Base-by-base conservation (phyloP, 192 early-diverging fungal genomes). In the Borealophlyctis nickersoniae region DNA sequence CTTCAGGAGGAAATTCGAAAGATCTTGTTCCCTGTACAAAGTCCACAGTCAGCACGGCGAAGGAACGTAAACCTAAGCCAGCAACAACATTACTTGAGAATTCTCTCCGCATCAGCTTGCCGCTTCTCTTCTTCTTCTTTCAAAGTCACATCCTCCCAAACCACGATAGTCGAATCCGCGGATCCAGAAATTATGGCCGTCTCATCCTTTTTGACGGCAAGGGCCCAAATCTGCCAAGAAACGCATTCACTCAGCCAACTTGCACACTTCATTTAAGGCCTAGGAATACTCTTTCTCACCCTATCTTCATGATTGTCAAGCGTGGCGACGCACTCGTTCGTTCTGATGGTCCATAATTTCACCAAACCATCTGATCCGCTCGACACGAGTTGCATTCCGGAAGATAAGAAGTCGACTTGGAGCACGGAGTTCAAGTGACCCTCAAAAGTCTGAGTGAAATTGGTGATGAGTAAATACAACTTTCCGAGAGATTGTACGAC, bases 401-500 rank as follows among this genome's bases (percentile, higher is more conserved):
- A 77, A 3, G 92, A 87, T 53, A 97, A 54, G 68, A 98, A 99
- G 29, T 81, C 79, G 3, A 91, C 80, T 64, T 88, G 85, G 22
- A 99, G 81, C 11, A 97, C 93, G 2, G 93, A 91, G 76, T 94
- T 98, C n/a, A 93, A 88, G 67, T 99, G 97, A 0, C 97, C 95
- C 65, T 99, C 95, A 71, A 99, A 89, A 0, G 95, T 97, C 79
- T 87, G 57, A 7, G n/a, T n/a, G n/a, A n/a, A n/a, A n/a, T n/a
- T n/a, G n/a, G n/a, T n/a, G n/a, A n/a, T n/a, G 62, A 51, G 23
- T 23, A 71, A 36, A 77, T 49, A 72, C 32, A 16, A 65, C 22
- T 0, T 24, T n/a, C 52, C 28, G 2, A 27, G 4, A 5, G 5
- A 65, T 3, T 4, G 52, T 19, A 0, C 4, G 9, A 26, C 34